Percentiles rank a stretch among this genome's conserved stretches.
Conservation (phyloP, 176 grass and related monocot genomes). For the Phoenix roebelenii region DNA sequence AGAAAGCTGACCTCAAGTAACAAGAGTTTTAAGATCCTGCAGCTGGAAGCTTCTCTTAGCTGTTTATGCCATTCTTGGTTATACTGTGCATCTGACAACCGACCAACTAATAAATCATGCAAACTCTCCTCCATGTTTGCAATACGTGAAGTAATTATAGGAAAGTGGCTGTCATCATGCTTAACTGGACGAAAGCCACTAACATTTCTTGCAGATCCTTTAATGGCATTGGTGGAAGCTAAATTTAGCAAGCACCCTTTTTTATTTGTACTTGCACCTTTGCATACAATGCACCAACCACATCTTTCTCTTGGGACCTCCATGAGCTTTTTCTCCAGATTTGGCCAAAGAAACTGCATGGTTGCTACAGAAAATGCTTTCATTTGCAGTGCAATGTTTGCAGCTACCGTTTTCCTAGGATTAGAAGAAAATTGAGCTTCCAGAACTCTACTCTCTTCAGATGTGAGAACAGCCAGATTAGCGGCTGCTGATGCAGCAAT, state of each 20-base stretch:
- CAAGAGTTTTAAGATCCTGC: constrained; percentile 53
- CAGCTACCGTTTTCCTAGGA: constrained; percentile 39
- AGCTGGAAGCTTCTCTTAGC: constrained; percentile 60
- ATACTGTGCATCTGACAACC: constrained; percentile 47
- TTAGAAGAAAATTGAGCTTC: constrained; percentile 48
- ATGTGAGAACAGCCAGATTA: constrained; percentile 69
- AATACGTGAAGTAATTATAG: constrained; percentile 59
- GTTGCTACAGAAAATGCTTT: constrained; percentile 85
- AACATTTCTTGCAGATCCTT: constrained; percentile 55
- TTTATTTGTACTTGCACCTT: constrained; percentile 61
- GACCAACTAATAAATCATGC: constrained; percentile 55
- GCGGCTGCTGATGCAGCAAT: constrained; percentile 83
- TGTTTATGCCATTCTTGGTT: constrained; percentile 54
- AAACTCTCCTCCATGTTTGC: constrained; percentile 94
- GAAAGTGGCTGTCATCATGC: constrained; percentile 54
- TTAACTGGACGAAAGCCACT: constrained; percentile 44
- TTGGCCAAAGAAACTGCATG: constrained; percentile 79
- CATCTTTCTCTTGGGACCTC: constrained; percentile 94
- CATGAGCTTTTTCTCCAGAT: constrained; percentile 62
- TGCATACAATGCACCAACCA: constrained; percentile 92
- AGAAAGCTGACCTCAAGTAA: constrained; percentile 83
- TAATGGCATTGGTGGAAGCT: constrained; percentile 58
- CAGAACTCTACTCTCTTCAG: constrained; percentile 60
- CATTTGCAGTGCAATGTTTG: constrained; percentile 51
- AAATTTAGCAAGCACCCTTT: constrained; percentile 87